Percentiles rank a stretch among this genome's conserved stretches.
These are phyloP conservation scores for Ramaria rubella DNA, from an alignment of 768 basidiomycete species.

Conservation along the genomic window DNA sequence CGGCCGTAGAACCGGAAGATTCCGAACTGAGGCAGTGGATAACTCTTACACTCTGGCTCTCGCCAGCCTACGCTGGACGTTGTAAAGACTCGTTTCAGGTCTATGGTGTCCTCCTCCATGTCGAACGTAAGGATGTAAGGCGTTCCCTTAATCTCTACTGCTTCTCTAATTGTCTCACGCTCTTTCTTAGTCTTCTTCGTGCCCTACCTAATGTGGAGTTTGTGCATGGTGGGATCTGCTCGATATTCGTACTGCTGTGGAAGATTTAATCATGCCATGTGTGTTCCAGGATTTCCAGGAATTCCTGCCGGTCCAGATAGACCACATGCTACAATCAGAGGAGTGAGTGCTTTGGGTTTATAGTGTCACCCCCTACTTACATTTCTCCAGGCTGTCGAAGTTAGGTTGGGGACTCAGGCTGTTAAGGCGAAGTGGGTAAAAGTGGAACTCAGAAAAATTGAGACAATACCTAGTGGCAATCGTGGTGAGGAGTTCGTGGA, in stretches of 20 bases:
- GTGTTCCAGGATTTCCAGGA: conserved; percentile 67
- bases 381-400: conserved; percentile 65
- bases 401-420: conserved; percentile 65
- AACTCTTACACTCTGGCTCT: background rate
- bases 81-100: background rate
- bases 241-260: no score
- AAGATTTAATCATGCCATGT: conserved; percentile 14
- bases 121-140: conserved; percentile 42
- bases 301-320: conserved; percentile 77
- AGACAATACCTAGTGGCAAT: conserved; percentile 70
- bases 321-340: conserved; percentile 78
- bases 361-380: conserved; percentile 10
- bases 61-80: background rate
- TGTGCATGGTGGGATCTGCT: conserved; percentile 55
- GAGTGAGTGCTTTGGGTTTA: conserved; percentile 47
- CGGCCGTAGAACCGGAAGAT: no score
- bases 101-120: conserved; percentile 23
- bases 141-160: background rate
- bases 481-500: conserved; percentile 68
- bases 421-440: conserved; percentile 90
- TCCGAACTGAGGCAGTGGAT: background rate
- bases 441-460: conserved; percentile 87
- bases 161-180: background rate
- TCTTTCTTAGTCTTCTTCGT: conserved; percentile 59
- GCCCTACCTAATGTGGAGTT: conserved; percentile 88